These are phyloP conservation scores for Aspergillus fijiensis DNA, from an alignment of 2,329 filamentous ascomycete genomes.

Conservation along the genomic window DNA sequence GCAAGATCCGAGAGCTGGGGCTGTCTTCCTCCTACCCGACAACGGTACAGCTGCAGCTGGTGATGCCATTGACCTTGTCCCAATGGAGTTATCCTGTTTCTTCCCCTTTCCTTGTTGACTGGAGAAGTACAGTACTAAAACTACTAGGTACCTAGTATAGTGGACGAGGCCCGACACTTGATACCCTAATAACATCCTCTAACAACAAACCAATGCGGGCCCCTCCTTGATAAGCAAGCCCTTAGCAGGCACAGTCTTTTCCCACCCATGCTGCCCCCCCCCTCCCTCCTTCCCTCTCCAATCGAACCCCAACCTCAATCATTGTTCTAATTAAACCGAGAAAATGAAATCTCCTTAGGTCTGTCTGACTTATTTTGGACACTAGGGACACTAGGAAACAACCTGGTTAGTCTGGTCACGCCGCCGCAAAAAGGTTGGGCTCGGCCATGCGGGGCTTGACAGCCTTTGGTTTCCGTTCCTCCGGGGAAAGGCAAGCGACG, in stretches of 20 bases:
- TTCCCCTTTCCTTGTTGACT: background rate
- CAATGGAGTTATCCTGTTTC: background rate
- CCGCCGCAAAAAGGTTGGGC: slow-evolving; percentile 17
- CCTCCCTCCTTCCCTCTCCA: background rate
- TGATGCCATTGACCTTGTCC: background rate
- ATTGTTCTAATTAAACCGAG: background rate
- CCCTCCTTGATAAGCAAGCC: background rate
- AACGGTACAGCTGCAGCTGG: background rate
- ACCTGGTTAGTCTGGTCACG: slow-evolving; percentile 13
- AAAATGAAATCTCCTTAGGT: background rate
- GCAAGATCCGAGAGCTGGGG: too few relatives aligned
- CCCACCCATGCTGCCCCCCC: background rate
- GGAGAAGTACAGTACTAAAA: background rate
- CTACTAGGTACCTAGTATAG: background rate
- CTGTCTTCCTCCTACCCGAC: background rate
- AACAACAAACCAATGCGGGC: background rate
- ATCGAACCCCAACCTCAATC: background rate
- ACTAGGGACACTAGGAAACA: background rate
- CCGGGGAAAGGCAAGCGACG: slow-evolving; percentile 27
- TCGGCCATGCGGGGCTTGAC: slow-evolving; percentile 37
- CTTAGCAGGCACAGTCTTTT: slow-evolving; percentile 7
- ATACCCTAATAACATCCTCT: background rate
- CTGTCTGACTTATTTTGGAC: background rate
- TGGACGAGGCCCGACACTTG: background rate
- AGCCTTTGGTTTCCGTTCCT: slow-evolving; percentile 34